Percentiles rank a stretch among this genome's conserved stretches.
phyloP scores from a whole-genome alignment of 345 rosid species.

The Gossypium thurberi region DNA sequence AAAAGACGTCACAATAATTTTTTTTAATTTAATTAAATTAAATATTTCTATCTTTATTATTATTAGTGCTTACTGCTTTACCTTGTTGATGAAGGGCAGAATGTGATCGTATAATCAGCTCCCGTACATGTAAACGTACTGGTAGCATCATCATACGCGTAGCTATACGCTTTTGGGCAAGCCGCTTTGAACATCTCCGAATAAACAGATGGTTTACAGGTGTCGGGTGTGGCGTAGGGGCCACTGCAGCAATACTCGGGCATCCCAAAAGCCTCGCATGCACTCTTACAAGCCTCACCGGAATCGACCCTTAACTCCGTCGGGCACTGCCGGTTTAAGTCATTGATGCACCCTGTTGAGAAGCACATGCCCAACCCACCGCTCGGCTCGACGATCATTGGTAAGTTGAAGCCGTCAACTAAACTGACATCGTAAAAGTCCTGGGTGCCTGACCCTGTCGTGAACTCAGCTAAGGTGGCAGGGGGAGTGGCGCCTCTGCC shows the following conservation, averaged over 20 bases:
- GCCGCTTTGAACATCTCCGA: conserved; percentile 56
- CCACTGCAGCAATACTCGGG: conserved; percentile 71
- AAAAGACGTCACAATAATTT: background rate
- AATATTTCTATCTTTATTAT: too few relatives aligned
- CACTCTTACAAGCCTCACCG: conserved; percentile 57
- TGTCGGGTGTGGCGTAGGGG: conserved; percentile 44
- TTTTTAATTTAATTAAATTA: too few relatives aligned
- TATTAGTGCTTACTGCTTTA: conserved; percentile 17
- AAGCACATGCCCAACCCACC: conserved; percentile 54
- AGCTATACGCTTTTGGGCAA: conserved; percentile 71
- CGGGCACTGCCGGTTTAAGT: conserved; percentile 60
- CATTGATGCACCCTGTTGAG: conserved; percentile 53
- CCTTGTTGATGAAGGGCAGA: conserved; percentile 69
- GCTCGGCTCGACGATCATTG: conserved; percentile 46
- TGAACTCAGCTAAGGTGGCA: conserved; percentile 62
- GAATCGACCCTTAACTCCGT: conserved; percentile 40
- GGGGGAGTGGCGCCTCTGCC: conserved; percentile 62
- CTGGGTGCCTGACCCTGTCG: conserved; percentile 47
- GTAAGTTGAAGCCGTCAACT: conserved; percentile 66
- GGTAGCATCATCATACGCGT: conserved; percentile 66
- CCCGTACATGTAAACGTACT: conserved; percentile 71
- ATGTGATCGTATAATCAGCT: conserved; percentile 58
- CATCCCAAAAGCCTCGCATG: conserved; percentile 60
- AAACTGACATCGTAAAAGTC: conserved; percentile 68
- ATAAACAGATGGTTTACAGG: conserved; percentile 58